Base-by-base conservation (phyloP, 148 eudicot genomes). In the Dysphania ambrosioides region DNA sequence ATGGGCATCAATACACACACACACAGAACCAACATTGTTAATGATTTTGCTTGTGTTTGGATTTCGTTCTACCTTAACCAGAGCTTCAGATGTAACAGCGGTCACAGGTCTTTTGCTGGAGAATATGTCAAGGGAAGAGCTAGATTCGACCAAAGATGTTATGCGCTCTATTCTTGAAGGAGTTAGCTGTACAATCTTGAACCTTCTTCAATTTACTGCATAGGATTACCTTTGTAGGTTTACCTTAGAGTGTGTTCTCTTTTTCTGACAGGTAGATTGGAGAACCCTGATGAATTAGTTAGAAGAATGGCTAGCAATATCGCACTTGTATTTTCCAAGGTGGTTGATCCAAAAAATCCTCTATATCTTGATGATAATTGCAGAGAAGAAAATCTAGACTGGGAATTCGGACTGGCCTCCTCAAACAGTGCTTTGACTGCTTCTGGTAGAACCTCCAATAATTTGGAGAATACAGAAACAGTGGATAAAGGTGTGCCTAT, bases 111-210 rank as follows among this genome's bases (percentile, higher is more conserved):
- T 92, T 82, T 84, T 89, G 71, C 71, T 95, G 75, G 93, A 95
- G 85, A 89, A 85, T 79, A 90, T 92, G 93, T 79, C 93, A 47
- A 92, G 81, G 87, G 93, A 90, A 86, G 97, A 92, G 80, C 84
- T 95, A 75, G 88, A 95, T 80, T 84, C 92, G 58, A 82, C 88
- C 72, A 90, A 88, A 83, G 90, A 86, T 79, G 87, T 85, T 56
- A 88, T 95, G 96, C 92, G 85, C 82, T 92, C 84, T 19, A 81
- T 95, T 79, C 97, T 95, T 73, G 87, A 88, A 85, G 98, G 97
- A 84, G 93, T 95, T 78, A 90, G 92, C 86, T 90, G 98, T 95
- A 92, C 78, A 35, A 61, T 75, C 77, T 81, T 55, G 40, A 68
- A 60, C 77, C 77, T 34, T 70, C 66, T 18, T 1, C 0, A 8